Evolutionary conservation across 1,284 basidiomycete genomes (phyloP).

Genomic region (Heterobasidion parviporum): DNA sequence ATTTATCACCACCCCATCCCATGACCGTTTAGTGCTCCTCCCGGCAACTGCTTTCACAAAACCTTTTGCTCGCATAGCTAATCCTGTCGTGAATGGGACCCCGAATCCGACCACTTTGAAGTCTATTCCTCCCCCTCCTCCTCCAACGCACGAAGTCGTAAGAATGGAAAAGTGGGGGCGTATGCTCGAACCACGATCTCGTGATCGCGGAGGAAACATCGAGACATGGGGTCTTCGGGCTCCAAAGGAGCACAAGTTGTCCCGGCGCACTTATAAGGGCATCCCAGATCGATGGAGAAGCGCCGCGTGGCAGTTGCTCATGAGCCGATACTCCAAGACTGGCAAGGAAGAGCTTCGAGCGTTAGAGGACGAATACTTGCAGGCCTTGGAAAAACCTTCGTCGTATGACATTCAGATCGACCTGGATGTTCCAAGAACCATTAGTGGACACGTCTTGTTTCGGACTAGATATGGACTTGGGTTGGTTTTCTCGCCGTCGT

Average conservation of each 20-base stretch:
- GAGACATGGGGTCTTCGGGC: conserved; percentile 62
- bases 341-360: conserved; percentile 33
- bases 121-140: conserved; percentile 32
- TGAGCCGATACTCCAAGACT: conserved; percentile 40
- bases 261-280: conserved; percentile 85
- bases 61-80: conserved; percentile 39
- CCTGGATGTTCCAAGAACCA: conserved; percentile 94
- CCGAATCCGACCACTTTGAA: conserved; percentile 29
- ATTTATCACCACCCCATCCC: conserved; percentile 69
- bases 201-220: conserved; percentile 75
- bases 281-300: conserved; percentile 94
- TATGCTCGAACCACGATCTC: conserved; percentile 68
- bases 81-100: conserved; percentile 27
- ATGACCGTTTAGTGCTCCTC: conserved; percentile 70
- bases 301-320: conserved; percentile 85
- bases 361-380: conserved; percentile 50
- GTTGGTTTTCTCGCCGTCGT: conserved; percentile 34
- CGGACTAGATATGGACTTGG: conserved; percentile 93
- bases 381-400: conserved; percentile 70
- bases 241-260: conserved; percentile 57
- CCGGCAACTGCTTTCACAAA: conserved; percentile 56
- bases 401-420: conserved; percentile 96
- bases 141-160: conserved; percentile 54
- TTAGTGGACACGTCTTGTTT: conserved; percentile 92
- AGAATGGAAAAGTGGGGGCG: conserved; percentile 83